These are phyloP conservation scores for Chlamydomonas asymmetrica DNA, from an alignment of 139 green algal species.

Conservation along the genomic window DNA sequence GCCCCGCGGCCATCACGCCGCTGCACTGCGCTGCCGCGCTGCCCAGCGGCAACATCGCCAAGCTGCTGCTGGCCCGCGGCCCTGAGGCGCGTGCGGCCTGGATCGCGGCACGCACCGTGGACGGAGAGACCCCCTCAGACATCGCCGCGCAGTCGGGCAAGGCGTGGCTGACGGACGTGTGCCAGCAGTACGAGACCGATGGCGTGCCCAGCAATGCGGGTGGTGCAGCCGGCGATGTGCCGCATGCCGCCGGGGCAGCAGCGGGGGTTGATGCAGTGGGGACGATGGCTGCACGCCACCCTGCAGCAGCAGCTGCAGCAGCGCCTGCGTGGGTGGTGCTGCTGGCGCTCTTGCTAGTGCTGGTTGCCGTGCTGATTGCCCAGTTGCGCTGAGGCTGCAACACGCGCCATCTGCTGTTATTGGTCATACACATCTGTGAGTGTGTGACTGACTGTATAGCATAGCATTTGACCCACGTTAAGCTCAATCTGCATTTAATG, in stretches of 20 bases:
- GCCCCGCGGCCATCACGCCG: background rate
- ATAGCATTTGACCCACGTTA: too few species aligned
- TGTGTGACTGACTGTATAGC: too few species aligned
- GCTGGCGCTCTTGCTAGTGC: background rate
- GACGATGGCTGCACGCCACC: background rate
- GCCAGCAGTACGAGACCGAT: background rate
- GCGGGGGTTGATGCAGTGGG: background rate
- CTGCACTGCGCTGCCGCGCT: conserved; percentile 21
- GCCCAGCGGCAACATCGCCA: background rate
- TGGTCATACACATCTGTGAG: too few species aligned
- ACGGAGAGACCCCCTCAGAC: conserved; percentile 1
- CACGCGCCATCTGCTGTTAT: too few species aligned
- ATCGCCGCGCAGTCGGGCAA: background rate
- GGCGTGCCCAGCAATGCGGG: background rate
- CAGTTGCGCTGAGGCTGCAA: too few species aligned
- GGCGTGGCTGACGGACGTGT: background rate
- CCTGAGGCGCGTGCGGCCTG: background rate
- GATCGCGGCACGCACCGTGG: background rate
- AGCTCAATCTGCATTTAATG: too few species aligned
- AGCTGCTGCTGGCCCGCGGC: conserved; percentile 11
- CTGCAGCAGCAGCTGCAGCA: background rate
- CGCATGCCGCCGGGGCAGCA: background rate
- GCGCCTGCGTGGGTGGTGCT: background rate
- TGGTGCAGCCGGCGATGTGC: background rate
- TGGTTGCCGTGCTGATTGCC: background rate